A percentile compares a stretch with the other conserved stretches of the same genome.
phyloP scores from a whole-genome alignment of 805 yeast species.

The Schizosaccharomyces lindneri region DNA sequence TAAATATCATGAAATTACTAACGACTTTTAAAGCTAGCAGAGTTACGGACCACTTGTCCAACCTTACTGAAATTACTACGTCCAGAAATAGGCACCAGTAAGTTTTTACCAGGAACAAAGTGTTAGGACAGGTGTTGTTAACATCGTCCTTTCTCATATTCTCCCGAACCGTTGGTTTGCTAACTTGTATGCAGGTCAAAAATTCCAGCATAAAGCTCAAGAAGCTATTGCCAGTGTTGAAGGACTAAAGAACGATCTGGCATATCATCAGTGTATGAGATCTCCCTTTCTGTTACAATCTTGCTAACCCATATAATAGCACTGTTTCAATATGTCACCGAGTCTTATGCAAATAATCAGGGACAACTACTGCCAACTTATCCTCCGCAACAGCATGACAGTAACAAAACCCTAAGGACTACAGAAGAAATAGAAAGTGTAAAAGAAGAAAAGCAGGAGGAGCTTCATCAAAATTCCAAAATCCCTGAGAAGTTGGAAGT shows the following conservation, averaged over 20 bases:
- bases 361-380: neutral
- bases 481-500: too few species aligned
- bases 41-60: neutral
- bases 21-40: neutral
- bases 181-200: neutral
- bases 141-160: neutral
- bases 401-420: too few species aligned
- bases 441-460: too few species aligned
- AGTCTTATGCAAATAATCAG: neutral
- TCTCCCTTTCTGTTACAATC: neutral
- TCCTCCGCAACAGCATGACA: neutral
- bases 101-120: neutral
- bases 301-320: neutral
- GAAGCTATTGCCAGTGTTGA: neutral
- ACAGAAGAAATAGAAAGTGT: too few species aligned
- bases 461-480: too few species aligned
- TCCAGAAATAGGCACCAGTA: neutral
- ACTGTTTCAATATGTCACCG: neutral
- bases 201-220: neutral
- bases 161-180: neutral
- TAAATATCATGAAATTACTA: too few species aligned
- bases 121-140: too few species aligned
- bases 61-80: neutral
- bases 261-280: neutral
- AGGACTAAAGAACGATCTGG: neutral